Evolutionary conservation across 2,329 filamentous ascomycete species (phyloP).

Genomic region (Pseudogymnoascus sp.): DNA sequence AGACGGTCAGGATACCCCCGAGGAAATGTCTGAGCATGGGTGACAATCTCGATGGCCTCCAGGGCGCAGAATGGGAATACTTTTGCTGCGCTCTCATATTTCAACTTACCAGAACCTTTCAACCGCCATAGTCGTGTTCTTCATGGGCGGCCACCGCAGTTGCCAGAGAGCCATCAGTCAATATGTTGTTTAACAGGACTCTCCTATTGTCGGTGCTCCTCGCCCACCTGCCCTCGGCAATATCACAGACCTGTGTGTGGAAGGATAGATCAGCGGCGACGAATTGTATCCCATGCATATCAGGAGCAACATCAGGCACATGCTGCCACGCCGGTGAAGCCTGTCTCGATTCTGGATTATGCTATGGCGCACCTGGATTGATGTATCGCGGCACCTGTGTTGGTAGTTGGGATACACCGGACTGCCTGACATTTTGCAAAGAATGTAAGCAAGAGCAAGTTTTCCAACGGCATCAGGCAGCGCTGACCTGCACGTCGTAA

Average conservation of each 20-base stretch:
- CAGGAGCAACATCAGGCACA: constrained; percentile 13
- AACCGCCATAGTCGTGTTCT: neutral
- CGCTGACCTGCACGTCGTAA: constrained; percentile 16
- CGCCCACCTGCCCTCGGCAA: neutral
- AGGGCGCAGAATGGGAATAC: neutral
- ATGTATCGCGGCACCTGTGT: constrained; percentile 19
- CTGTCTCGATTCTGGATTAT: constrained; percentile 17
- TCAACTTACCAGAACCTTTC: neutral
- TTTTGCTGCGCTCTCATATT: neutral
- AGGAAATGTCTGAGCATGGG: neutral
- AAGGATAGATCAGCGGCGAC: constrained; percentile 11
- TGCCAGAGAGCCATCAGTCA: neutral
- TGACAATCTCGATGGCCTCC: neutral
- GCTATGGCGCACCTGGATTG: constrained; percentile 17
- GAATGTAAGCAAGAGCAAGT: constrained; percentile 12
- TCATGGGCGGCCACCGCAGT: neutral
- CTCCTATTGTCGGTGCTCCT: neutral
- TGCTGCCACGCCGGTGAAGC: constrained; percentile 16
- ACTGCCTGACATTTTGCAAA: constrained; percentile 18
- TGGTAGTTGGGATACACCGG: constrained; percentile 18
- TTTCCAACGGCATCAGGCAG: constrained; percentile 3
- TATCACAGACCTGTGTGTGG: neutral
- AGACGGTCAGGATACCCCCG: neutral
- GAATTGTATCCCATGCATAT: constrained; percentile 14
- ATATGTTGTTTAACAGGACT: neutral